Evolutionary conservation across 768 basidiomycete species (phyloP), one percentile per base, ranked within the genome.

Genomic region (Mycena chlorophos): DNA sequence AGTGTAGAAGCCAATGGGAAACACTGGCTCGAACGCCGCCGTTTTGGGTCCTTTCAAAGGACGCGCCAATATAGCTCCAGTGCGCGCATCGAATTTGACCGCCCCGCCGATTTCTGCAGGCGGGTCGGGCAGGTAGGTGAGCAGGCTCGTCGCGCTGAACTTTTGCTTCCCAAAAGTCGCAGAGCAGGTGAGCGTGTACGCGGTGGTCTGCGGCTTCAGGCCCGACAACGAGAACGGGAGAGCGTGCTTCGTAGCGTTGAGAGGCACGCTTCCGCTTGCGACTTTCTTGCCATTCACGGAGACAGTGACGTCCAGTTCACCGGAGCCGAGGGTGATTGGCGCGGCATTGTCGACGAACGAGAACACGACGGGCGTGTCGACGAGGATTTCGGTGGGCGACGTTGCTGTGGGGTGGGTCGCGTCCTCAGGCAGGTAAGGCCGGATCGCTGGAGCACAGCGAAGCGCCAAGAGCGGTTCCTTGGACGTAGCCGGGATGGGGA

Each of bases 1-100:
- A 0, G 88, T 83, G 61, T 89, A 91, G 68, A 88, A 92, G 0
- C 89, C 89, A 42, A 89, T 79, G 0, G 91, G 88, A 54, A 91
- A 79, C 1, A 88, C 75, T 0, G 82, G 78, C 22, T 79, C 75
- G 58, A 79, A 85, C 5, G 69, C 58, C 29, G 12, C 80, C 78
- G 8, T 74, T 75, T 40, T 70, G 66, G 56, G 22, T n/a, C 84
- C 83, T 42, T 75, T 75, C 0, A 80, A 75, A 6, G 80, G 80
- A 43, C 76, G 69, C 1, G 81, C 83, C 34, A 84, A 63, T 37
- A 86, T 55, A 1, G 78, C 82, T 2, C 85, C 84, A 4, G 82
- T 85, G 29, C 83, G 75, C 47, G 80, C 68, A 64, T 85, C 84
- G 77, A 84, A 81, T 63, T 85, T 86, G 0, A 83, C 84, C n/a